Evolutionary conservation across 2,329 filamentous ascomycete species (phyloP), one percentile per base, ranked within the genome.

Genomic region (Fusarium torreyae): DNA sequence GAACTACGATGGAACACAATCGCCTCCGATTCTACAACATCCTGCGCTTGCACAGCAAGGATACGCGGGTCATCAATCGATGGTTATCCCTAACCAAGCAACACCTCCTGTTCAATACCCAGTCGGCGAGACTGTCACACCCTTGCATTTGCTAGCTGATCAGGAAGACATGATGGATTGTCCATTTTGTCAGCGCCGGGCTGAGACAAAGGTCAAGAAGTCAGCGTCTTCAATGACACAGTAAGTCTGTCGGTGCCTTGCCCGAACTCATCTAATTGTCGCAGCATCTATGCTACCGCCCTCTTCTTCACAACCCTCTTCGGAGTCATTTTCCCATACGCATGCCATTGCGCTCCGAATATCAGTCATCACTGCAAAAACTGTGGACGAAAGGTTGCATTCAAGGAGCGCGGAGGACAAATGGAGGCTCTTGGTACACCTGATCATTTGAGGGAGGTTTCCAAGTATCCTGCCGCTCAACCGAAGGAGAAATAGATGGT

Each of bases 161-260:
- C 74, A 76, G 28, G 38, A 71, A 13, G 74, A 76, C 40, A 62
- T 46, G 2, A 34, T 76, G 33, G 74, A 76, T 28, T 76, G 74
- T 36, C 74, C 74, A 1, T 76, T 76, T 49, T 76, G 74, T 18
- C 66, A 64, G 14, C 68, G 64, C 1, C 68, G 73, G 6, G 51
- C 59, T 2, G 60, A 67, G 34, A 76, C 74, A 9, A 49, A 53
- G 6, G 72, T 76, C 3, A 63, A 68, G 66, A 72, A 68, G 3
- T 43, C 61, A 4, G 50, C 74, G 2, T 76, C 74, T 13, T 31
- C 40, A 39, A 39, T 40, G 45, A 76, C 74, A 51, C 74, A 76
- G 74, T 76, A 69, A 18, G 74, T n/a, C 9, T 10, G 2, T 9
- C 18, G 4, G 28, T 5, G 4, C 17, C 9, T 33, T 7, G 6